These are phyloP conservation scores for Alternaria triticina DNA, from an alignment of 2,329 filamentous ascomycete genomes.

Conservation along the genomic window DNA sequence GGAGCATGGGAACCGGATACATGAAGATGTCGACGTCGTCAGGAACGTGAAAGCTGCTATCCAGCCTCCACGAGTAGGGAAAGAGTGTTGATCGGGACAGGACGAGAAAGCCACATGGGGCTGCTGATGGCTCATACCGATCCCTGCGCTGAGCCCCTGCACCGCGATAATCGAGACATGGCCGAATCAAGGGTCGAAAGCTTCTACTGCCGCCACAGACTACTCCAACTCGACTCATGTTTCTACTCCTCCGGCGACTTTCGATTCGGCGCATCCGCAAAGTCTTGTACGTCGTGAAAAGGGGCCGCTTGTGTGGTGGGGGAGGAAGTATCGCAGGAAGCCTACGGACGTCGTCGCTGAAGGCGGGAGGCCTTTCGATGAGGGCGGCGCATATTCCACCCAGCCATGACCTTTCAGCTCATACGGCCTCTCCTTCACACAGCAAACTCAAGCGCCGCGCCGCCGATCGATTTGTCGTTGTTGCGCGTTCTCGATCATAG, in stretches of 20 bases:
- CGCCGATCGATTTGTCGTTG: background rate
- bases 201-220: background rate
- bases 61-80: background rate
- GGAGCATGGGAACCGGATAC: background rate
- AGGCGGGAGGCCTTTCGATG: background rate
- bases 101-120: background rate
- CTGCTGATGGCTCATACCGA: background rate
- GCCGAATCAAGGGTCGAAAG: background rate
- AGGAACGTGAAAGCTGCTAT: background rate
- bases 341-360: background rate
- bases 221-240: background rate
- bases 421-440: background rate
- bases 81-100: background rate
- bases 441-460: background rate
- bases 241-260: background rate
- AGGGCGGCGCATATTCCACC: background rate
- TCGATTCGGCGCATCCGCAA: background rate
- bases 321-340: background rate
- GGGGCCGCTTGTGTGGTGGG: background rate
- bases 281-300: background rate
- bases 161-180: background rate
- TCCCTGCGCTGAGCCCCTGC: background rate
- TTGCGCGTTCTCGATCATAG: background rate
- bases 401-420: background rate
- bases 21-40: background rate